Percentiles rank a stretch among this genome's conserved stretches.
phyloP scores from a whole-genome alignment of 2,329 filamentous ascomycete species.

The Penicillium sp. region DNA sequence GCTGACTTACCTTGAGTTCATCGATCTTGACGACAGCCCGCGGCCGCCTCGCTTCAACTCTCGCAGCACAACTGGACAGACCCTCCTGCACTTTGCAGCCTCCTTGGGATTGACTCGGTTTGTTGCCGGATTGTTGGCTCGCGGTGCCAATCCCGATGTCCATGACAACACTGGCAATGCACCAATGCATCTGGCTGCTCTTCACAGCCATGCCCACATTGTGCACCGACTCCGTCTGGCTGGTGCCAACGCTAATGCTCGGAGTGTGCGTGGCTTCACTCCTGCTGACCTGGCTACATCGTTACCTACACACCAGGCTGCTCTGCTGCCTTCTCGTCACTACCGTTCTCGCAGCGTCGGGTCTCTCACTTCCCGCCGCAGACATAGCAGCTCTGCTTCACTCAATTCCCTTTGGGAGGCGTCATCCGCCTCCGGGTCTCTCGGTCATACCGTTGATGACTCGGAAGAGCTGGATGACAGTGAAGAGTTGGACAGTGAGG shows the following conservation, averaged over 20 bases:
- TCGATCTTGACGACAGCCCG: constrained; percentile 73
- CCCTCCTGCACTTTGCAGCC: constrained; percentile 76
- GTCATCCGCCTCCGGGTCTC: constrained; percentile 46
- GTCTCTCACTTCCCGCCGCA: constrained; percentile 55
- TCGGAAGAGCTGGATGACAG: constrained; percentile 36
- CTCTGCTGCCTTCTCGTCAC: constrained; percentile 62
- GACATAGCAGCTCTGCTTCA: constrained; percentile 64
- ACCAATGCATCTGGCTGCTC: constrained; percentile 75
- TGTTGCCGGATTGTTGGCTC: constrained; percentile 71
- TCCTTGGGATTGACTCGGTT: constrained; percentile 73
- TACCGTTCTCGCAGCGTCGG: constrained; percentile 65
- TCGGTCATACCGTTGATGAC: constrained; percentile 45
- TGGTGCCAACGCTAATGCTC: constrained; percentile 69
- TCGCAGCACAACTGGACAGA: constrained; percentile 67
- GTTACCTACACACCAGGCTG: constrained; percentile 61
- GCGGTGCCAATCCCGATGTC: constrained; percentile 73
- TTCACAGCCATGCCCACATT: constrained; percentile 74
- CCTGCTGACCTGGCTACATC: constrained; percentile 70
- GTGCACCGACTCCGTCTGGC: constrained; percentile 71
- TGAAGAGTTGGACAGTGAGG: constrained; percentile 26
- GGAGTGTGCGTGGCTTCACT: constrained; percentile 68
- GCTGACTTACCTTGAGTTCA: constrained; percentile 72
- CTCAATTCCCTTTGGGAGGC: constrained; percentile 67
- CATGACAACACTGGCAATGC: constrained; percentile 79
- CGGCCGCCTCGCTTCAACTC: constrained; percentile 67